Base-by-base conservation (phyloP, 805 yeast genomes). In the Kockiozyma suomiensis region DNA sequence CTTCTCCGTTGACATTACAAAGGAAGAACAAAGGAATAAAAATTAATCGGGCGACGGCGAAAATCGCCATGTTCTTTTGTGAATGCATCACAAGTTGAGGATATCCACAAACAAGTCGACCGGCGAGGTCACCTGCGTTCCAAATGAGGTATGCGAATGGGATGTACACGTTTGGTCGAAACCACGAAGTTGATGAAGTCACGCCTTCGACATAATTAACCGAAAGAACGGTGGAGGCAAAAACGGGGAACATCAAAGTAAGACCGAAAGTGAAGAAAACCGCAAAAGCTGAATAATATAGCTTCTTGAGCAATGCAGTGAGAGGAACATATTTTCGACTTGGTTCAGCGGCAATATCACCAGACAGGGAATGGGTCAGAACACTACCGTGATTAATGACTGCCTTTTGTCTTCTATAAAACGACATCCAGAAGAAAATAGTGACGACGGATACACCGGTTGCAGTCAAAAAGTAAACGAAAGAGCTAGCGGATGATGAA, bases 111-210 rank as follows among this genome's bases (percentile, higher is more conserved):
- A 80, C 62, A 3, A 90, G 71, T 49, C 99, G 78, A 1, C 97
- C 97, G 2, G 78, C 73, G 28, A 94, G 77, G 71, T 93, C 99
- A 19, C 98, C 98, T 13, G 83, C 58, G 73, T 93, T 93, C 99
- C 99, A 93, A 15, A 88, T 72, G 23, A 92, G 76, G 71, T 87
- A 90, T 2, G 90, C 85, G 53, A 90, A 72, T 1, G 98, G 97
- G 17, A 90, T 81, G 69, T 81, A 86, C 37, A 85, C 76, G 37
- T 73, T 59, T 6, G 63, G 64, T 33, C 61, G 54, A 38, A 32
- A 54, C 62, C 55, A 53, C 19, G 66, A 52, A 19, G n/a, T 45
- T 23, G 61, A 19, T 28, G 53, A 47, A n/a, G 60, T 46, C 17
- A 42, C 59, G 30, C 63, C 61, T n/a, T 51, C 58, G 28, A 73